Percentiles rank a stretch among this genome's conserved stretches.
Conservation (phyloP, 768 basidiomycete species). For the Cystobasidium onofrii region DNA sequence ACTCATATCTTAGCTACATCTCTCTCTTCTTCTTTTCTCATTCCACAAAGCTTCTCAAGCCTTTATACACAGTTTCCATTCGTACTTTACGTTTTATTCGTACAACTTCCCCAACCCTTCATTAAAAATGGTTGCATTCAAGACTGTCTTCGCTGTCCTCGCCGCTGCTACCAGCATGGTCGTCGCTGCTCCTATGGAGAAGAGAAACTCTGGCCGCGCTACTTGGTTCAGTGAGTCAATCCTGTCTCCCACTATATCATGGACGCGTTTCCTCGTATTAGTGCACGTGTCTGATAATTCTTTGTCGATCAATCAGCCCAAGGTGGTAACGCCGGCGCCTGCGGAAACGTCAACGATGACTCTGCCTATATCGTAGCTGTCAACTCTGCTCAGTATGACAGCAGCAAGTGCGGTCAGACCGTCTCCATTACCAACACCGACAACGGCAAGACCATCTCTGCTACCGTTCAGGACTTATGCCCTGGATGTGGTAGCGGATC, state of each 20-base stretch:
- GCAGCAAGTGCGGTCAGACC: constrained; percentile 47
- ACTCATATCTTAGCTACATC: background rate
- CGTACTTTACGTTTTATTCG: no score
- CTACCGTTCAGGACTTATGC: constrained; percentile 60
- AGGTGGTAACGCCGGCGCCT: constrained; percentile 67
- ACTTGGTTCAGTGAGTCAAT: constrained; percentile 14
- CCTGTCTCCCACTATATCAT: background rate
- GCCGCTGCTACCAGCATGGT: constrained; percentile 21
- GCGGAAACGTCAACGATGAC: constrained; percentile 53
- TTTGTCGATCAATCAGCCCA: constrained; percentile 46
- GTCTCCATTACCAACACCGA: constrained; percentile 57
- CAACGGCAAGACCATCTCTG: constrained; percentile 54
- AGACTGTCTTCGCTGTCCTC: constrained; percentile 20
- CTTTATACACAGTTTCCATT: no score
- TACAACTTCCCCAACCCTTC: background rate
- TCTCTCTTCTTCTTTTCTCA: constrained; percentile 7
- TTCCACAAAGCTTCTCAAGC: background rate
- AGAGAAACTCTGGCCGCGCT: constrained; percentile 20
- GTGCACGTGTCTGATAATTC: background rate
- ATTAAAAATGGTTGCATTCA: constrained; percentile 30
- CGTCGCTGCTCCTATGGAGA: constrained; percentile 22
- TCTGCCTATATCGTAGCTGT: constrained; percentile 27
- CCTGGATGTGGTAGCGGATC: constrained; percentile 35
- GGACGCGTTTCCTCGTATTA: background rate
- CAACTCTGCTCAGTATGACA: constrained; percentile 21